phyloP scores from a whole-genome alignment of 768 basidiomycete species.

The Lenzites betulinus region DNA sequence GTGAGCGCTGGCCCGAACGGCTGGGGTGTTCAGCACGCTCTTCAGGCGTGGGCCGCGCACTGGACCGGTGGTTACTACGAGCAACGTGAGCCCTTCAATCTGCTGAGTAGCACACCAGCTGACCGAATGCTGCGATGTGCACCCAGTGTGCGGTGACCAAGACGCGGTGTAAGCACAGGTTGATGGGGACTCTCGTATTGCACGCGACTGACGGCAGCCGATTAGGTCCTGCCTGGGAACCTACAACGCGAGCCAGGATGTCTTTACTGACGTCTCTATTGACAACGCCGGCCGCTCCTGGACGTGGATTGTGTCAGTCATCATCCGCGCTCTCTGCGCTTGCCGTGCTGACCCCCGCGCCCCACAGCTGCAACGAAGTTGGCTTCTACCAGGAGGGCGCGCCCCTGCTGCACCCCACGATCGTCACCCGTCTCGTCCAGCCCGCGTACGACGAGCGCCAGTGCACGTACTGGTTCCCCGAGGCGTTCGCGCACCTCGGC shows the following conservation, averaged over 20 bases:
- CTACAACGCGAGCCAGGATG: conserved; percentile 39
- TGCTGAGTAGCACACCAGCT: neutral
- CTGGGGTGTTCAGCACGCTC: conserved; percentile 60
- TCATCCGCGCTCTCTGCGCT: neutral
- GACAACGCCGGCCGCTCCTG: conserved; percentile 64
- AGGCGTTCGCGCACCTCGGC: conserved; percentile 45
- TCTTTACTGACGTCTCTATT: conserved; percentile 56
- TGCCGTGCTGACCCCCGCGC: neutral
- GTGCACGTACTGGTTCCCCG: conserved; percentile 69
- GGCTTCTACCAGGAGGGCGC: conserved; percentile 51
- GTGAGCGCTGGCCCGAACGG: conserved; percentile 47
- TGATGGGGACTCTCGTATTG: neutral
- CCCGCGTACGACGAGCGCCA: conserved; percentile 66
- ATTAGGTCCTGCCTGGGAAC: conserved; percentile 43
- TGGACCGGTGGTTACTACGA: conserved; percentile 52
- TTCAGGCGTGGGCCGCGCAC: conserved; percentile 59
- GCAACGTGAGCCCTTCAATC: conserved; percentile 39
- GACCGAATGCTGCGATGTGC: neutral
- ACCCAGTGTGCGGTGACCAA: conserved; percentile 51
- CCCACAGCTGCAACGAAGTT: conserved; percentile 64
- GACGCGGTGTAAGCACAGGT: conserved; percentile 48
- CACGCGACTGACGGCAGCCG: neutral
- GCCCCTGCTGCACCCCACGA: conserved; percentile 40
- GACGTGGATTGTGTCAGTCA: conserved; percentile 64
- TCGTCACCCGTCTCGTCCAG: conserved; percentile 58